Base-by-base conservation (phyloP, 139 green algal species). In the Closterium sp. region DNA sequence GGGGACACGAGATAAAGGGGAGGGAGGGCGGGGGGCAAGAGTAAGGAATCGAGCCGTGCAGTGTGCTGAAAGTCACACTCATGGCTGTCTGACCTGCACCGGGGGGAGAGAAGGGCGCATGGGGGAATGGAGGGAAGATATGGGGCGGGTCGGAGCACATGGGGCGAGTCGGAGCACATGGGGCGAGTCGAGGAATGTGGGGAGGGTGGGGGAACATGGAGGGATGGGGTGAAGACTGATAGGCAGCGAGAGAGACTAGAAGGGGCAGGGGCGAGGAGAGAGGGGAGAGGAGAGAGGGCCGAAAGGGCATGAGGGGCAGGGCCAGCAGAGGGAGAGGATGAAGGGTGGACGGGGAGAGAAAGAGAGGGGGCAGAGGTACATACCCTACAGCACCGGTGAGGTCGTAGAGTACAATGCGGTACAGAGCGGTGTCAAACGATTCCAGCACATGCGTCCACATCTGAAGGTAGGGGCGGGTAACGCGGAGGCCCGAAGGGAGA, bases 371-470 rank as follows among this genome's bases (percentile, higher is more conserved):
- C 62, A 24, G 62, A 79, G 62, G 17, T 79, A 13, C 62, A 79
- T 79, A 79, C 62, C 62, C 62, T 27, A 79, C 62, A 79, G 89
- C 89, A 19, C 89, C 89, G 13, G 31, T 88, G 70, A 91, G 73
- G 73, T 91, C 89, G 73, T 89, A 91, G 30, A 91, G 89, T 19
- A 91, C 45, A 31, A 91, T 38, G 89, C 89, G 89, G 31, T 91
- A 91, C 30, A 89, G 30, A 24, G 89, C 30, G 28, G 32, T 87
- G 85, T 87, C 85, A 87, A 87, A 87, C n/a, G n/a, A 31, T 31
- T 87, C n/a, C 85, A 87, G 21, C 85, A 87, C 85, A 31, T 31
- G n/a, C 28, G n/a, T 24, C 85, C 85, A 87, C 85, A 87, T 31
- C 85, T 87, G 85, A 79, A 79, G 62, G 62, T 79, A 24, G 19